These are phyloP conservation scores for Sugiyamaella xylanicola DNA, from an alignment of 1,139 yeast genomes.

Conservation along the genomic window DNA sequence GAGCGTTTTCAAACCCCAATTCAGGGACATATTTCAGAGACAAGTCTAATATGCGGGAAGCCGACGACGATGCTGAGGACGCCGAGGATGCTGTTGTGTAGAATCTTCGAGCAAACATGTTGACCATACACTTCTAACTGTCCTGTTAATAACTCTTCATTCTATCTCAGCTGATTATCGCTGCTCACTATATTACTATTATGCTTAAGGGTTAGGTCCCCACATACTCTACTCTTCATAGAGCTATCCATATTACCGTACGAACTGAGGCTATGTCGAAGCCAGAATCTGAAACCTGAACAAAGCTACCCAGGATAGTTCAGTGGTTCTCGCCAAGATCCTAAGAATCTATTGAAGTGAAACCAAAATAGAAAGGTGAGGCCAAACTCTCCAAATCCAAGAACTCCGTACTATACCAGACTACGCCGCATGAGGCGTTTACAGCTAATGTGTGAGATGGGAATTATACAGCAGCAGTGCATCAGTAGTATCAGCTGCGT, in stretches of 20 bases:
- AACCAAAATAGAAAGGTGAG: no score
- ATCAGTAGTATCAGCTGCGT: no score
- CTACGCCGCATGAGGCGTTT: slow-evolving; percentile 2
- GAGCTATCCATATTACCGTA: no score
- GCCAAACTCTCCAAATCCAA: no score
- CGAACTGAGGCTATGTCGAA: no score
- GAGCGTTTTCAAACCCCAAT: slow-evolving; percentile 68
- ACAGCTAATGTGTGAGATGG: neutral
- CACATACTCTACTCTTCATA: no score
- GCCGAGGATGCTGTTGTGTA: slow-evolving; percentile 17
- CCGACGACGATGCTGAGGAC: slow-evolving; percentile 30
- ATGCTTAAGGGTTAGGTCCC: slow-evolving; percentile 8
- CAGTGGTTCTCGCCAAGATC: no score
- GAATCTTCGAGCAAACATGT: slow-evolving; percentile 16
- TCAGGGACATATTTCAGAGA: slow-evolving; percentile 62
- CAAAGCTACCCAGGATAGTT: no score
- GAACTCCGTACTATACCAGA: no score
- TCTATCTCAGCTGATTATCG: neutral
- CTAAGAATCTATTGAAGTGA: no score
- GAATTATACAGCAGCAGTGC: neutral
- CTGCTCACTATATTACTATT: neutral
- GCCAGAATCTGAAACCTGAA: no score
- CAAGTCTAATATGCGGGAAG: slow-evolving; percentile 46
- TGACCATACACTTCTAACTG: neutral
- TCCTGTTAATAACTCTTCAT: no score